Evolutionary conservation across 352 stramenopile species (phyloP), one percentile per base, ranked within the genome.

Genomic region (Phytophthora tentaculata): DNA sequence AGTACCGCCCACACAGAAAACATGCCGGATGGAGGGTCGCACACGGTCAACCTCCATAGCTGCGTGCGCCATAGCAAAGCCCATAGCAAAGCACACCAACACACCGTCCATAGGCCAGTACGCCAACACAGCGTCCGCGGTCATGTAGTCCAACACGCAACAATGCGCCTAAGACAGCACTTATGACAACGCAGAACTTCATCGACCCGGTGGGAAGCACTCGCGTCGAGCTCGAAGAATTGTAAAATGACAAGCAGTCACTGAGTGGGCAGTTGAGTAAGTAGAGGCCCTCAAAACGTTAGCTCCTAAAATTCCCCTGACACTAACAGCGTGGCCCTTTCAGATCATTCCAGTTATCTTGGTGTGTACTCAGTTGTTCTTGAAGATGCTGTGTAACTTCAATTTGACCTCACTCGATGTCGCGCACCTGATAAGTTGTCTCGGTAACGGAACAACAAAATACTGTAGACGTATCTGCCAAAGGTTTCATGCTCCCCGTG

Each of bases 171-270:
- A 65, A 32, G n/a, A 32, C 55, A 12, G 17, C 26, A 3, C 24
- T 32, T 16, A 65, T 1, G 20, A 65, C 16, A 28, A 19, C 8
- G 20, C n/a, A 32, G 3, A 19, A 32, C 47, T 54, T 70, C 62
- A 70, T 70, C 44, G 1, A n/a, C 29, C 5, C 12, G 13, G 48
- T 35, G 35, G 23, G n/a, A n/a, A n/a, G n/a, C n/a, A n/a, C n/a
- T n/a, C n/a, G 52, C 16, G 52, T 48, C 20, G 8, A 14, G 45
- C 14, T 29, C 32, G 55, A 59, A 59, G 26, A 64, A 63, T 69
- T 59, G 37, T 28, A 24, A 19, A 69, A 64, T 69, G 61, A 7
- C 12, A 57, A 22, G 35, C 35, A 43, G 35, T 43, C 35, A 43
- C 35, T 48, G 20, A 17, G 7, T 14, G 32, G 22, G 1, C 29